phyloP scores from a whole-genome alignment of 2,329 filamentous ascomycete genomes.

The Neocucurbitaria cava region DNA sequence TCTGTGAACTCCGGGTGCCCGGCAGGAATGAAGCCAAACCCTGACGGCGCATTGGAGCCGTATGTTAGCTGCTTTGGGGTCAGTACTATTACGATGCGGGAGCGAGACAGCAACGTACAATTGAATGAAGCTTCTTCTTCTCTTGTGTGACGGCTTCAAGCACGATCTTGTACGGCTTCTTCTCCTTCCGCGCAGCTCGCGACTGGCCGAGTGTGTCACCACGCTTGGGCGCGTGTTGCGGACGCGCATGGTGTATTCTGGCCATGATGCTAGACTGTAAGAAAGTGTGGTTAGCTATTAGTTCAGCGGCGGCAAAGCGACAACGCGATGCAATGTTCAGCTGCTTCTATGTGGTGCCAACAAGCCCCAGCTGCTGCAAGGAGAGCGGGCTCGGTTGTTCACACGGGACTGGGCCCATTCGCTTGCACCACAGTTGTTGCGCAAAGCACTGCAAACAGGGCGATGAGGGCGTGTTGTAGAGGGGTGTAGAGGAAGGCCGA shows the following conservation, averaged over 20 bases:
- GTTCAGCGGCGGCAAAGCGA: constrained; percentile 21
- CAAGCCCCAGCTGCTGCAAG: constrained; percentile 25
- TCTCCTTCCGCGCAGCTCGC: constrained; percentile 36
- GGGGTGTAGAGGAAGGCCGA: constrained; percentile 12
- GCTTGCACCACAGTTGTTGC: too few species aligned
- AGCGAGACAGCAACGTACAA: constrained; percentile 45
- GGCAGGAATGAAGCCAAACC: constrained; percentile 68
- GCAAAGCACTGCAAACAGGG: constrained; percentile 33
- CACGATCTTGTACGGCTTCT: constrained; percentile 64
- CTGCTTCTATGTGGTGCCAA: constrained; percentile 25
- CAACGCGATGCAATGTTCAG: constrained; percentile 12
- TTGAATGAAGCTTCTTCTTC: constrained; percentile 65
- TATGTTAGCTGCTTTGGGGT: constrained; percentile 60
- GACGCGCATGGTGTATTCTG: constrained; percentile 32
- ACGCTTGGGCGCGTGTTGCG: constrained; percentile 26
- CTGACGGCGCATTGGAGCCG: constrained; percentile 60
- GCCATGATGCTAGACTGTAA: constrained; percentile 28
- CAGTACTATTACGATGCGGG: constrained; percentile 30
- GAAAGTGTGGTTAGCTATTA: constrained; percentile 23
- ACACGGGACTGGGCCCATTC: too few species aligned
- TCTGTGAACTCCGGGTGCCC: constrained; percentile 66
- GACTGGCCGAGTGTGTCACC: constrained; percentile 28
- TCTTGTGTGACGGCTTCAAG: constrained; percentile 65
- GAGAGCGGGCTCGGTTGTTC: too few species aligned
- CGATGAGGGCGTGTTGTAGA: constrained; percentile 15